Conservation (phyloP, 495 filamentous ascomycete species). For the Penicillium manginii region DNA sequence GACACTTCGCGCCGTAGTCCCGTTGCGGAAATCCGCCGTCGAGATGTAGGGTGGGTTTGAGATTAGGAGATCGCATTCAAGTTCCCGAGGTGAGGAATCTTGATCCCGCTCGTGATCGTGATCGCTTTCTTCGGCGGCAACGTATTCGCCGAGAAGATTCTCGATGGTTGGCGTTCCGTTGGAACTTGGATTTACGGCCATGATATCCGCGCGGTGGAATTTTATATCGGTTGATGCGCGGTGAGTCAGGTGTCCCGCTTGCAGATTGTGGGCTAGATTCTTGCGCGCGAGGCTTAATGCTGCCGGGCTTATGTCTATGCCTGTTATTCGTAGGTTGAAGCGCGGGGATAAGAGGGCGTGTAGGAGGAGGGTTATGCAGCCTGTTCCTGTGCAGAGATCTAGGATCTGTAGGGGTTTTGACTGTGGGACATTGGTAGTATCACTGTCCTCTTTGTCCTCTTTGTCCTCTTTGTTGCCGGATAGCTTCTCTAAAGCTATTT, state of each 20-base stretch:
- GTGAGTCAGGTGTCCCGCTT: constrained; percentile 25
- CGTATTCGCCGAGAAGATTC: constrained; percentile 12
- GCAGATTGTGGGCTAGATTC: constrained; percentile 62
- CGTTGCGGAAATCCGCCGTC: constrained; percentile 50
- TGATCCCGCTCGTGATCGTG: neutral
- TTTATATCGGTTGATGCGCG: constrained; percentile 41
- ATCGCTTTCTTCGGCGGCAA: neutral
- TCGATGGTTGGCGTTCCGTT: constrained; percentile 11
- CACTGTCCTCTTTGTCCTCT: too few relatives aligned
- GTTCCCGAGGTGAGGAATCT: neutral
- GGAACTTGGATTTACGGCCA: constrained; percentile 32
- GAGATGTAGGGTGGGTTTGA: constrained; percentile 95
- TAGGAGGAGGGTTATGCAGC: constrained; percentile 84
- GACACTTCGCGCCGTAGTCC: constrained; percentile 70
- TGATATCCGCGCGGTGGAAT: constrained; percentile 61
- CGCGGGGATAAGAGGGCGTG: constrained; percentile 53
- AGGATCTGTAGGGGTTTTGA: constrained; percentile 58
- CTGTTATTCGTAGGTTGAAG: constrained; percentile 39
- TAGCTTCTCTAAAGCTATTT: too few relatives aligned
- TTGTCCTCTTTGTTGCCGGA: too few relatives aligned
- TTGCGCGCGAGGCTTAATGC: constrained; percentile 64
- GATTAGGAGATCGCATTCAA: constrained; percentile 69
- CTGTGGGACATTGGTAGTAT: too few relatives aligned
- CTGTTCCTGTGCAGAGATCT: constrained; percentile 88
- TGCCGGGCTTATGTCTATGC: constrained; percentile 41